These are phyloP conservation scores for Teratosphaeriaceae sp. DNA, from an alignment of 2,329 filamentous ascomycete species.

Conservation along the genomic window DNA sequence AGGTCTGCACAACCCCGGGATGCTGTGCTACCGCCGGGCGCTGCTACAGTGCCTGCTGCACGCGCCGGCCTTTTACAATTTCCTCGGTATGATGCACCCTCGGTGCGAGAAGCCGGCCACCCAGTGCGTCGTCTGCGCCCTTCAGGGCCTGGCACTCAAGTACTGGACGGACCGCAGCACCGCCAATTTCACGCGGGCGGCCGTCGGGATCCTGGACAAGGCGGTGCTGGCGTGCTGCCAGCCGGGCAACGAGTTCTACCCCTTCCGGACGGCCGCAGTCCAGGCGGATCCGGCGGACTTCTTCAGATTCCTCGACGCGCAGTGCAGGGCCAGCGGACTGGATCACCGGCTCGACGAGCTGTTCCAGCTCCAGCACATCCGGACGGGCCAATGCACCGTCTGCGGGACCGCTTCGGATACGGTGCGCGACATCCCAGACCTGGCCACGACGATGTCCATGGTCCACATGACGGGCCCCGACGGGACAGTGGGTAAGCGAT, in stretches of 20 bases:
- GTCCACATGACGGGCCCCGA: too few species aligned
- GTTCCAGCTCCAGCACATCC: too few species aligned
- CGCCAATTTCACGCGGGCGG: conserved; percentile 15
- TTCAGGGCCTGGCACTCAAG: conserved; percentile 3
- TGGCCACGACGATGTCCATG: too few species aligned
- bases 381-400: too few species aligned
- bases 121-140: conserved; percentile 10
- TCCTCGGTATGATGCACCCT: background rate
- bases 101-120: background rate
- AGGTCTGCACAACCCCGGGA: conserved; percentile 2
- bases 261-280: background rate
- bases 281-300: conserved; percentile 12
- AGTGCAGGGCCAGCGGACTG: too few species aligned
- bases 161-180: conserved; percentile 9
- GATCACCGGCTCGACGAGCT: too few species aligned
- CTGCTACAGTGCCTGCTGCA: conserved; percentile 4
- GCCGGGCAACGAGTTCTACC: conserved; percentile 11
- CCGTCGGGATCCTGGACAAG: conserved; percentile 17
- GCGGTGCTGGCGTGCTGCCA: conserved; percentile 16
- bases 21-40: conserved; percentile 10
- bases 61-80: conserved; percentile 3
- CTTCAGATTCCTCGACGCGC: conserved; percentile 2
- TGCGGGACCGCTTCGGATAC: too few species aligned
- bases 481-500: too few species aligned
- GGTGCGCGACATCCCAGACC: too few species aligned